Conservation (phyloP, 306 rosid species). For the Corylus americana region DNA sequence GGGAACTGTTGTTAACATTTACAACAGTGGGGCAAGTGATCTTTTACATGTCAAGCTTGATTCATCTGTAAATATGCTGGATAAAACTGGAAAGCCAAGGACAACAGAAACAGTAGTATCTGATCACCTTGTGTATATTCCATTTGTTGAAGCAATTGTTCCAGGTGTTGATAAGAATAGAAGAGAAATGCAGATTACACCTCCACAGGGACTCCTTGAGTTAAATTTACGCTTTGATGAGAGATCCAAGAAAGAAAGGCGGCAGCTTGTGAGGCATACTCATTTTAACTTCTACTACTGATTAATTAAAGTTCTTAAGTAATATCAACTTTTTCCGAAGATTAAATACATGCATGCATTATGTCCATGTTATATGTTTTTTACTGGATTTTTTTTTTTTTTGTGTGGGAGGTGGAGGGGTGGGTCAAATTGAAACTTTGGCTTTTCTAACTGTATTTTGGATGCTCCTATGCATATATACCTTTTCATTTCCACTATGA, state of each 20-base stretch:
- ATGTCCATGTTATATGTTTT: background rate
- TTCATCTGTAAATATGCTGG: slow-evolving; percentile 55
- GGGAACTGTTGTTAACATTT: slow-evolving; percentile 75
- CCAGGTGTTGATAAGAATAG: slow-evolving; percentile 72
- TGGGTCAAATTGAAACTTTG: slow-evolving; percentile 4
- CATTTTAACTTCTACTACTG: slow-evolving; percentile 34
- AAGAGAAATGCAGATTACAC: slow-evolving; percentile 80
- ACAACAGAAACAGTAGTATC: slow-evolving; percentile 50
- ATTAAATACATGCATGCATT: background rate
- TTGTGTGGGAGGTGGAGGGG: background rate
- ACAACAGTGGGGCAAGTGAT: slow-evolving; percentile 78
- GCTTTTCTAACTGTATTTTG: slow-evolving; percentile 2
- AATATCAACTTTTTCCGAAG: background rate
- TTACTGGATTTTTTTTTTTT: background rate
- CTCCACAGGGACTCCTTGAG: slow-evolving; percentile 95
- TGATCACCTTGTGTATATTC: slow-evolving; percentile 75
- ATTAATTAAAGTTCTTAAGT: slow-evolving; percentile 17
- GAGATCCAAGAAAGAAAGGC: slow-evolving; percentile 93
- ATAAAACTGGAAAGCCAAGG: slow-evolving; percentile 57
- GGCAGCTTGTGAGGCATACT: slow-evolving; percentile 90
- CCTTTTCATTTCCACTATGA: background rate
- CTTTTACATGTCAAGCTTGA: slow-evolving; percentile 75
- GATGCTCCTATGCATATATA: background rate
- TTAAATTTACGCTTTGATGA: slow-evolving; percentile 76
- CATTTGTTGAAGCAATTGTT: slow-evolving; percentile 94